Evolutionary conservation across 2,329 filamentous ascomycete genomes (phyloP).

Genomic region (Colletotrichum sp.): DNA sequence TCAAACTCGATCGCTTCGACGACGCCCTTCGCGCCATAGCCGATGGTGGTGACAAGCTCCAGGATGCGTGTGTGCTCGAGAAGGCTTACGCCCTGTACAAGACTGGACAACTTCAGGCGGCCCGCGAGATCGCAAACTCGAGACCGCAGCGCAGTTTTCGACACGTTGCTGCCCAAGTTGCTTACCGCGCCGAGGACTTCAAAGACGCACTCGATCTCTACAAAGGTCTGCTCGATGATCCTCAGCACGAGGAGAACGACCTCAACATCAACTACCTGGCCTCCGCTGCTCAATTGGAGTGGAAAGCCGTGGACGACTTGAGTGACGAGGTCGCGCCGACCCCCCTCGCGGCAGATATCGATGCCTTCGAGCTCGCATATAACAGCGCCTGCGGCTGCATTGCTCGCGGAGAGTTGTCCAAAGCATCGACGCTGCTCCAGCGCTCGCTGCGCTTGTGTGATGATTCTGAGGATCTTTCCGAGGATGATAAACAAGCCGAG

Average conservation of each 20-base stretch:
- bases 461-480: slow-evolving; percentile 72
- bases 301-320: slow-evolving; percentile 60
- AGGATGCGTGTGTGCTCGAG: slow-evolving; percentile 68
- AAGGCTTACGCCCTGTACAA: slow-evolving; percentile 87
- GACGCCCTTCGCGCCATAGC: slow-evolving; percentile 75
- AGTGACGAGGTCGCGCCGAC: slow-evolving; percentile 31
- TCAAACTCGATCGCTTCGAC: slow-evolving; percentile 83
- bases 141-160: slow-evolving; percentile 39
- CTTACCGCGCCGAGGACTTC: slow-evolving; percentile 79
- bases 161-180: slow-evolving; percentile 68
- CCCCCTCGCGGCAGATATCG: slow-evolving; percentile 64
- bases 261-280: slow-evolving; percentile 79
- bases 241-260: slow-evolving; percentile 67
- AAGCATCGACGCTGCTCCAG: slow-evolving; percentile 71
- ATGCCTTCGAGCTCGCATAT: slow-evolving; percentile 82
- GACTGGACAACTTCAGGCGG: slow-evolving; percentile 70
- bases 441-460: slow-evolving; percentile 75
- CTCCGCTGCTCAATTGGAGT: slow-evolving; percentile 74
- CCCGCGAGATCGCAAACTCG: slow-evolving; percentile 45
- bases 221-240: slow-evolving; percentile 58
- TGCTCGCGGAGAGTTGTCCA: slow-evolving; percentile 68
- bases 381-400: slow-evolving; percentile 79
- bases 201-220: slow-evolving; percentile 69
- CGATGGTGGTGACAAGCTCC: slow-evolving; percentile 64
- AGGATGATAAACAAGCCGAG: slow-evolving; percentile 77